Percentiles rank a stretch among this genome's conserved stretches.
Evolutionary conservation across 2,329 filamentous ascomycete species (phyloP).

Genomic region (Dothistroma pini): DNA sequence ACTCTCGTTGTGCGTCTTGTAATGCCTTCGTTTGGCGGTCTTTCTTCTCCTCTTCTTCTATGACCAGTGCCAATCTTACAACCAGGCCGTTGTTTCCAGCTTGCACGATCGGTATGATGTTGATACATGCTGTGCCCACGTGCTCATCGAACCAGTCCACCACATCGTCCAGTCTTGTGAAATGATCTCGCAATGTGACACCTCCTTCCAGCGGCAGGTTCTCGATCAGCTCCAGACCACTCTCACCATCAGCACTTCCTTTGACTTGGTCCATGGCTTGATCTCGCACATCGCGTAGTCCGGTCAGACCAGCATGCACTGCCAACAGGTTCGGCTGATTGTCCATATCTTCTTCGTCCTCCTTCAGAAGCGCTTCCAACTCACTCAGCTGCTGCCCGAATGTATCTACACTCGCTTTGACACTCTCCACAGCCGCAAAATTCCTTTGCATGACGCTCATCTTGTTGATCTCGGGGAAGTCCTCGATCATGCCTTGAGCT

Average conservation of each 20-base stretch:
- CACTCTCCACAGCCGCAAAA: constrained; percentile 88
- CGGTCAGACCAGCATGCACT: constrained; percentile 87
- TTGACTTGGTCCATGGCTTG: constrained; percentile 96
- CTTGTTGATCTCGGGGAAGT: constrained; percentile 89
- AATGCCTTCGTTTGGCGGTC: constrained; percentile 86
- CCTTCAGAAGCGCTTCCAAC: constrained; percentile 72
- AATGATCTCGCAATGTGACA: constrained; percentile 83
- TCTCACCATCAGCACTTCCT: constrained; percentile 68
- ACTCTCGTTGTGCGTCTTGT: constrained; percentile 91
- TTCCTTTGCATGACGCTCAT: constrained; percentile 94
- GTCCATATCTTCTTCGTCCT: constrained; percentile 81
- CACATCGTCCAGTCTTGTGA: constrained; percentile 77
- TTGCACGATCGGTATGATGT: constrained; percentile 81
- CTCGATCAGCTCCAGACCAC: constrained; percentile 92
- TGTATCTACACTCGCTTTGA: constrained; percentile 84
- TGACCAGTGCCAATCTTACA: constrained; percentile 84
- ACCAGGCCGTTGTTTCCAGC: constrained; percentile 84
- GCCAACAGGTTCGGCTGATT: constrained; percentile 88
- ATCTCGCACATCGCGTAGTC: constrained; percentile 88
- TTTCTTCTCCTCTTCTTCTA: constrained; percentile 94
- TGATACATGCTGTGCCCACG: constrained; percentile 81
- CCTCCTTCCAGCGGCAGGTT: constrained; percentile 58
- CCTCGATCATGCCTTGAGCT: constrained; percentile 93
- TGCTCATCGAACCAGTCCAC: constrained; percentile 97
- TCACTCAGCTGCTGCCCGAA: constrained; percentile 74